Conservation (phyloP, 2,329 filamentous ascomycete species). For the Paraphaeosphaeria sporulosa region DNA sequence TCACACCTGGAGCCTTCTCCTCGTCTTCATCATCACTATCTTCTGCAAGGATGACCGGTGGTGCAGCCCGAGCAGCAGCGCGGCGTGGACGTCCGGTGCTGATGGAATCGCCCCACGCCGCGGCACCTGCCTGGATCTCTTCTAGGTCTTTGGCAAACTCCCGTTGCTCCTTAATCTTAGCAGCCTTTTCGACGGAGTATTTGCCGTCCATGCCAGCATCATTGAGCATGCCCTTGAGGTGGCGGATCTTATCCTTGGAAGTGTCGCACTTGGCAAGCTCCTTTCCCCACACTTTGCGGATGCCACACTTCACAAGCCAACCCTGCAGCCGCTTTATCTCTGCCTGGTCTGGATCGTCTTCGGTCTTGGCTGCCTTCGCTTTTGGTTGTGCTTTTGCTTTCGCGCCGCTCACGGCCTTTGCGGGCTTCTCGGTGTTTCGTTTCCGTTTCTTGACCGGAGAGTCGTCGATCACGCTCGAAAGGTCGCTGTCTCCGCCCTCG, state of each 20-base stretch:
- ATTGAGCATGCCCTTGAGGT: conserved; percentile 78
- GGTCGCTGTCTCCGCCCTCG: conserved; percentile 64
- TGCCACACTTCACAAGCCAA: conserved; percentile 87
- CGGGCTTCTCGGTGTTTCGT: conserved; percentile 45
- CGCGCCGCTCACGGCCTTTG: conserved; percentile 21
- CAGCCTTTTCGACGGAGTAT: conserved; percentile 84
- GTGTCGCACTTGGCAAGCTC: conserved; percentile 82
- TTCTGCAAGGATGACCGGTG: conserved; percentile 33
- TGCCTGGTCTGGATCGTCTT: conserved; percentile 68
- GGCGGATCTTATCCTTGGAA: conserved; percentile 78
- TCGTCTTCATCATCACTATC: conserved; percentile 34
- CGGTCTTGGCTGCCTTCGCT: not conserved
- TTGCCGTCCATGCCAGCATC: conserved; percentile 89
- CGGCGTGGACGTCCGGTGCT: conserved; percentile 40
- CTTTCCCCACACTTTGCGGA: conserved; percentile 89
- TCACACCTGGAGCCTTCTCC: conserved; percentile 17
- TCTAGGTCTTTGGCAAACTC: conserved; percentile 87
- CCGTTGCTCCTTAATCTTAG: conserved; percentile 83
- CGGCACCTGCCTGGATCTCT: conserved; percentile 81
- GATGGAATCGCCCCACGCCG: conserved; percentile 71
- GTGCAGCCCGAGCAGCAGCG: conserved; percentile 28
- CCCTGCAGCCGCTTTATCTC: conserved; percentile 90
- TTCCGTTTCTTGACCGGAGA: conserved; percentile 67
- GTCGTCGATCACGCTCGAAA: conserved; percentile 82
- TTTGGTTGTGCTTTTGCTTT: conserved; percentile 1